Evolutionary conservation across 176 grass and related monocot genomes (phyloP), one percentile per base, ranked within the genome.

Genomic region (Saccharum spontaneum): DNA sequence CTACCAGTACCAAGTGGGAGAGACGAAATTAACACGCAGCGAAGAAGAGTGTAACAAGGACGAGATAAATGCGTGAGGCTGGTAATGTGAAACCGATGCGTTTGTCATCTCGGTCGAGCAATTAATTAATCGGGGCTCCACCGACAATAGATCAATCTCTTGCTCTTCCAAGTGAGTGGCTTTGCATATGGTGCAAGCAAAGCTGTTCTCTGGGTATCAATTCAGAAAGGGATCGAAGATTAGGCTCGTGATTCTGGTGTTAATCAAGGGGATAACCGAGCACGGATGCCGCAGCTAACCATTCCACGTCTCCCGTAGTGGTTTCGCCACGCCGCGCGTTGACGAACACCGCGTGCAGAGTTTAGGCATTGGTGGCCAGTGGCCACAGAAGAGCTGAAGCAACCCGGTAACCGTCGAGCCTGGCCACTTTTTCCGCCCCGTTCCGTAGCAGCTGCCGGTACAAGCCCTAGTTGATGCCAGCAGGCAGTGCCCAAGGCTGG

Each of bases 401-500:
- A 34, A 22, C 78, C 41, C 78, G 40, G 40, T 82, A 7, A 67
- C 6, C 8, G 37, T 12, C 67, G 23, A 5, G 13, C 23, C 11
- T 15, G 48, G 20, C 5, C 48, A 11, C n/a, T 38, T 81, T 75
- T 88, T 83, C 10, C 43, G 1, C 45, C 16, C 60, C 46, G 60
- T 24, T 75, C 75, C 84, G 69, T 84, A 67, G 48, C 57, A 71
- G 37, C 20, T 79, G 45, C 67, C 67, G 20, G 88, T 90, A 90
- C 67, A 67, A 1, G 40, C 71, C 10, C 13, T 43, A 37, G 73
- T 23, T 30, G 13, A 36, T 36, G 34, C 3, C 34, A 48, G 60
- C 71, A 17, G 5, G 67, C 39, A 71, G 66, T 16, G 52, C 11
- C 8, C 2, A 74, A 34, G 39, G 30, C 6, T n/a, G 50, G 28